Evolutionary conservation across 495 filamentous ascomycete species (phyloP), one percentile per base, ranked within the genome.

Genomic region (Trichoderma asperelloides): DNA sequence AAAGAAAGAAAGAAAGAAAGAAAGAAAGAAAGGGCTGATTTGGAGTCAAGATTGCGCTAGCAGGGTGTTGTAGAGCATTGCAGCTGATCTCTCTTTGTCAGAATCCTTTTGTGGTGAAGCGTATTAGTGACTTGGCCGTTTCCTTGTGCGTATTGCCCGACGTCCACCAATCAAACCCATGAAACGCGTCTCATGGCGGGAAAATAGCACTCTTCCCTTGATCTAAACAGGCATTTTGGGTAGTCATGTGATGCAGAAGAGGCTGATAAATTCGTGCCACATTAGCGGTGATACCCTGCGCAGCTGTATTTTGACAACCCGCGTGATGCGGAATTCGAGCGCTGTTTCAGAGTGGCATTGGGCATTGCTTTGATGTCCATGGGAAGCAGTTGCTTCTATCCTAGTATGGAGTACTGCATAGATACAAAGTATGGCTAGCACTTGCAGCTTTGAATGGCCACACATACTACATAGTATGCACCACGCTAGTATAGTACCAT

Each of bases 251-350:
- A 60, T 60, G 55, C 55, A 18, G 55, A 60, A 60, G 55, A 60
- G 55, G 55, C 55, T 60, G 55, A 60, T 60, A 23, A 13, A 23
- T 8, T 25, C 23, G 1, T 28, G 47, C 25, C 23, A 60, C 55
- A 60, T 60, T 60, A 60, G 55, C 55, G 55, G 55, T 60, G 55
- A 60, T 60, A 60, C 55, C 55, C 55, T 55, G n/a, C n/a, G 49
- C 49, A 55, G 16, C n/a, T 60, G 55, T 60, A 60, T 60, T 60
- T 60, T 9, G 11, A 60, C 55, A 60, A 28, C 55, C 55, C 25
- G 55, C 55, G 55, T 60, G 55, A 60, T 60, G 55, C 25, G 55
- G 55, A 25, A 11, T 60, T 12, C 55, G 18, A 51, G 16, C 47
- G 21, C n/a, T 4, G 18, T 51, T 51, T n/a, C 47, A 18, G 23